Evolutionary conservation across 2,329 filamentous ascomycete species (phyloP).

Genomic region (Ambrosiella beaveri): DNA sequence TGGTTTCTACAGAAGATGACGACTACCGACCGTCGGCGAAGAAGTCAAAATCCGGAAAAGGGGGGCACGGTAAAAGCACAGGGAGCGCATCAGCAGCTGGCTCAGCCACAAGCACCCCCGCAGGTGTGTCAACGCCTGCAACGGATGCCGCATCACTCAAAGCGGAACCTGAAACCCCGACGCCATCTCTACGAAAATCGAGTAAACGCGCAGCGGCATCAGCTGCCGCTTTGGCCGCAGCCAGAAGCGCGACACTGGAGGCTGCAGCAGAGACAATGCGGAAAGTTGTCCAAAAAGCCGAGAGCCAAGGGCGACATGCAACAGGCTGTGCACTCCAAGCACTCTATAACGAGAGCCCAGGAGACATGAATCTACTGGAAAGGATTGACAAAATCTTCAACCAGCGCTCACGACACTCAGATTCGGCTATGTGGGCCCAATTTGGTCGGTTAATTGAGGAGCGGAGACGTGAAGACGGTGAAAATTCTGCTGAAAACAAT

Average conservation of each 20-base stretch:
- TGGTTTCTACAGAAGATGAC: conserved; percentile 1
- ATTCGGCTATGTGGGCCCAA: conserved; percentile 30
- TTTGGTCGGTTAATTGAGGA: conserved; percentile 39
- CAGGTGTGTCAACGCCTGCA: conserved; percentile 6
- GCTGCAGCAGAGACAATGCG: conserved; percentile 23
- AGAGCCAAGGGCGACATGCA: conserved; percentile 38
- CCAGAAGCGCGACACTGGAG: conserved; percentile 8
- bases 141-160: neutral
- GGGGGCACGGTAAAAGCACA: neutral
- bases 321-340: conserved; percentile 44
- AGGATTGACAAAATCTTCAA: conserved; percentile 42
- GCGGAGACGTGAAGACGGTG: conserved; percentile 16
- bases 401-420: conserved; percentile 42
- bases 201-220: conserved; percentile 10
- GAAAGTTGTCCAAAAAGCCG: conserved; percentile 39
- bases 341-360: conserved; percentile 40
- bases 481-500: neutral
- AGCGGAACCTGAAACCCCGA: conserved; percentile 3
- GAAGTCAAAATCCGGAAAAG: conserved; percentile 1
- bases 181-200: conserved; percentile 9
- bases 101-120: conserved; percentile 12
- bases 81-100: conserved; percentile 10
- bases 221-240: conserved; percentile 12
- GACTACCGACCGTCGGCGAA: conserved; percentile 9
- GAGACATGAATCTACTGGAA: conserved; percentile 33